Evolutionary conservation across 306 rosid genomes (phyloP).

Genomic region (Urtica urens): DNA sequence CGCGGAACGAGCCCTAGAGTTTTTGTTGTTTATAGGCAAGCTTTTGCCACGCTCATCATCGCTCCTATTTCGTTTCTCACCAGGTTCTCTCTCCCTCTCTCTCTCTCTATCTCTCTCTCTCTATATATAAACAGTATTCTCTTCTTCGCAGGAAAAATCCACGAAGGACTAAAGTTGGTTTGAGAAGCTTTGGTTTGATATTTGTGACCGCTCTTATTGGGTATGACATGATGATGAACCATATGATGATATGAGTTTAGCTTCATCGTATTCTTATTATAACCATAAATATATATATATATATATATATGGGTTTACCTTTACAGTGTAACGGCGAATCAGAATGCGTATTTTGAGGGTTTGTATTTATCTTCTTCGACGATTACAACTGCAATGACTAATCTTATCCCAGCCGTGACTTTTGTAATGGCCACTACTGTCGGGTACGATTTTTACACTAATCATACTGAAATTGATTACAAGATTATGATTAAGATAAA

Average conservation of each 20-base stretch:
- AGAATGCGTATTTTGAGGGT: conserved; percentile 57
- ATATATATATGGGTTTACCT: not conserved
- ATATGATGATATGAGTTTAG: too few relatives aligned
- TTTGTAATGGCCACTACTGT: conserved; percentile 45
- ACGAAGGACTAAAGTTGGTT: conserved; percentile 20
- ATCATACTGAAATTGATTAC: too few relatives aligned
- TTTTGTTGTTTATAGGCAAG: conserved; percentile 54
- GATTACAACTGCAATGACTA: conserved; percentile 50
- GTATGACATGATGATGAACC: conserved; percentile 23
- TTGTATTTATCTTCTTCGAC: conserved; percentile 49
- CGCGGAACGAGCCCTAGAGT: conserved; percentile 58
- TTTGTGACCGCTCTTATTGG: conserved; percentile 50
- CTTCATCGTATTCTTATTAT: too few relatives aligned
- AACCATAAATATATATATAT: not conserved
- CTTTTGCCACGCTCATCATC: conserved; percentile 45
- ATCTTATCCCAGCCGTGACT: conserved; percentile 55
- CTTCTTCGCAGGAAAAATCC: conserved; percentile 32
- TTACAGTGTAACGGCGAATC: conserved; percentile 45
- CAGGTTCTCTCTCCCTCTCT: not conserved
- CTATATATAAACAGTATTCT: not conserved
- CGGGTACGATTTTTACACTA: too few relatives aligned
- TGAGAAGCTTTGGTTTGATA: conserved; percentile 38
- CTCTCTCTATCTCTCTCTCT: too few relatives aligned
- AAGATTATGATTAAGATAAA: too few relatives aligned
- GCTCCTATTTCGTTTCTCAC: conserved; percentile 34